Evolutionary conservation across 306 rosid genomes (phyloP), one percentile per base, ranked within the genome.

Genomic region (Vigna hirtella): DNA sequence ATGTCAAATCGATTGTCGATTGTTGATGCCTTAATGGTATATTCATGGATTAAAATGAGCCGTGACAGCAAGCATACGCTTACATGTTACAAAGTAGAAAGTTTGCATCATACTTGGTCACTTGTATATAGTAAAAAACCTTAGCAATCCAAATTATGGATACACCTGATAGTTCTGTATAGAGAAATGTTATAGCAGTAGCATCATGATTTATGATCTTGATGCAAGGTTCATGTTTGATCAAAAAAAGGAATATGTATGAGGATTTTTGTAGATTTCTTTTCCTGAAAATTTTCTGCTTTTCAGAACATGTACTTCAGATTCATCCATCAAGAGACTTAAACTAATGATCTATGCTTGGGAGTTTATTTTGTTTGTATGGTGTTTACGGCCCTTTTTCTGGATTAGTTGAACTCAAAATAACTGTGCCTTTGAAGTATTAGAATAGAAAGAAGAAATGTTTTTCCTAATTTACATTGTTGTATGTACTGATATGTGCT

Each of bases 11-110:
- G 18, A 16, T 72, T 76, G 56, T 70, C 48, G 43, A 38, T 72
- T 71, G 63, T 49, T 47, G 66, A 56, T 79, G 61, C 61, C 66
- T 51, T 42, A 68, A 63, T 55, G 51, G 12, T 74, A 22, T 59
- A 42, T 79, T 57, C 32, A 66, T 76, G 74, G 79, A 32, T 75
- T 52, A 71, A 26, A 66, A 63, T 28, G 77, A 79, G 36, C 74
- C 58, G 22, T 76, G 76, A 52, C 57, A 42, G 57, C 70, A 22
- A 58, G 73, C 53, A 32, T 42, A 13, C 48, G 14, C 40, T 63
- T 81, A 48, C 66, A 36, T 73, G 49, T 61, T 74, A 48, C 84
- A 36, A 30, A 30, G 58, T 66, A 7, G 59, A 50, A 12, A 48
- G 18, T 74, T 17, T 49, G 50, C 42, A 42, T 74, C 58, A 73